Evolutionary conservation across 306 rosid genomes (phyloP).

Genomic region (Vigna trinervia): DNA sequence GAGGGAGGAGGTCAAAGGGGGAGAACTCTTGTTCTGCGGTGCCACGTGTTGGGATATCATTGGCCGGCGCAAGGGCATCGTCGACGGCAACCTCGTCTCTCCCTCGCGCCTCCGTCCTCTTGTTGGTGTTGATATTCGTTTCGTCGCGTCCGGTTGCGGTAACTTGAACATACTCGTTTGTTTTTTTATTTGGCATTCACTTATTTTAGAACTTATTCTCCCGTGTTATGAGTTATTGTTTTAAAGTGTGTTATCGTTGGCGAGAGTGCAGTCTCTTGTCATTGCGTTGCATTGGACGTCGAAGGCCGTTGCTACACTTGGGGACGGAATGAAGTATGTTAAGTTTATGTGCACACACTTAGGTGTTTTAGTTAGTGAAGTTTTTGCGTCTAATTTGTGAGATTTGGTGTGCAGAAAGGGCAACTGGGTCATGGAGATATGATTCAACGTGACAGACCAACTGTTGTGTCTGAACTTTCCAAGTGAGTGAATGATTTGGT

Average conservation of each 20-base stretch:
- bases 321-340: constrained; percentile 95
- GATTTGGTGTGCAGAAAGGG: constrained; percentile 75
- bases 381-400: constrained; percentile 26
- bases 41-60: constrained; percentile 86
- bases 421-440: constrained; percentile 97
- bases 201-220: neutral
- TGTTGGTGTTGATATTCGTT: constrained; percentile 74
- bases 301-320: constrained; percentile 98
- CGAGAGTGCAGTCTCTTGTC: constrained; percentile 81
- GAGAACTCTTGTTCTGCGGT: constrained; percentile 95
- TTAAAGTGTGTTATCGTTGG: neutral
- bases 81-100: constrained; percentile 78
- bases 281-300: constrained; percentile 94
- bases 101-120: constrained; percentile 95
- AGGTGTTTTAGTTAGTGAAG: neutral
- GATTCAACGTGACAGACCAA: constrained; percentile 96
- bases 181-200: neutral
- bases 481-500: constrained; percentile 63
- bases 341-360: neutral
- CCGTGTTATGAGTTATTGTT: neutral
- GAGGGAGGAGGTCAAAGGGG: constrained; percentile 55
- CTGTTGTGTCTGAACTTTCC: constrained; percentile 91
- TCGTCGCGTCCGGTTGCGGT: constrained; percentile 87
- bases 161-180: neutral
- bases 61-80: constrained; percentile 79